Evolutionary conservation across 352 stramenopile species (phyloP).

Genomic region (Peronospora tabacina): DNA sequence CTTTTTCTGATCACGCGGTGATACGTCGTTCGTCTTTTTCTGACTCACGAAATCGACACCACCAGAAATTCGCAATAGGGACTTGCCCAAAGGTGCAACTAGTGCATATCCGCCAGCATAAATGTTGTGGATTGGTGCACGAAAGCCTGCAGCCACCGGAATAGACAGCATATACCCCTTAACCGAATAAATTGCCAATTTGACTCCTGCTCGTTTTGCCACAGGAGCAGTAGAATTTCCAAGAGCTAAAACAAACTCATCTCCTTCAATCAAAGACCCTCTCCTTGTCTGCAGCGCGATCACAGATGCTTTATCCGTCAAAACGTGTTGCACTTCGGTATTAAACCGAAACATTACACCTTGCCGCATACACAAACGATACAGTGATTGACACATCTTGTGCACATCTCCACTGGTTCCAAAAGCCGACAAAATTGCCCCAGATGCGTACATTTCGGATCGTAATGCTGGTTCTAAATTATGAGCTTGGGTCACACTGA

Average conservation of each 20-base stretch:
- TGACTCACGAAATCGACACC: conserved; percentile 68
- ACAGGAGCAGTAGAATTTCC: conserved; percentile 70
- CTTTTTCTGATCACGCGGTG: conserved; percentile 60
- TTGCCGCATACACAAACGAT: conserved; percentile 67
- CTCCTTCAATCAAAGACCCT: conserved; percentile 79
- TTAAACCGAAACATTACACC: conserved; percentile 87
- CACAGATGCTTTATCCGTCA: conserved; percentile 66
- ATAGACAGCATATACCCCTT: conserved; percentile 85
- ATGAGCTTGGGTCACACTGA: conserved; percentile 45
- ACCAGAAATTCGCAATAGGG: conserved; percentile 63
- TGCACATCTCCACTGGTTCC: conserved; percentile 83
- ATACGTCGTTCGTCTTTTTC: conserved; percentile 48
- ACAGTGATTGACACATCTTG: conserved; percentile 83
- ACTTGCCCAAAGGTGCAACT: conserved; percentile 62
- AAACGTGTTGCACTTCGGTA: conserved; percentile 70
- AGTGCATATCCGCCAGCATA: conserved; percentile 73
- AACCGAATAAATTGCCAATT: conserved; percentile 76
- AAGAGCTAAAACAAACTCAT: conserved; percentile 79
- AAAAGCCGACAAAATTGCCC: conserved; percentile 70
- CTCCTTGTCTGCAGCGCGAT: conserved; percentile 75
- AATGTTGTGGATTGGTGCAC: conserved; percentile 68
- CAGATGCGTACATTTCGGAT: conserved; percentile 46
- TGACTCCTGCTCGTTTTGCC: conserved; percentile 58
- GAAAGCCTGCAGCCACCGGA: conserved; percentile 54
- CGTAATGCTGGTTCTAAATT: conserved; percentile 64